A percentile compares a stretch with the other conserved stretches of the same genome.
Conservation (phyloP, 495 filamentous ascomycete species). For the Immersiella caudata region DNA sequence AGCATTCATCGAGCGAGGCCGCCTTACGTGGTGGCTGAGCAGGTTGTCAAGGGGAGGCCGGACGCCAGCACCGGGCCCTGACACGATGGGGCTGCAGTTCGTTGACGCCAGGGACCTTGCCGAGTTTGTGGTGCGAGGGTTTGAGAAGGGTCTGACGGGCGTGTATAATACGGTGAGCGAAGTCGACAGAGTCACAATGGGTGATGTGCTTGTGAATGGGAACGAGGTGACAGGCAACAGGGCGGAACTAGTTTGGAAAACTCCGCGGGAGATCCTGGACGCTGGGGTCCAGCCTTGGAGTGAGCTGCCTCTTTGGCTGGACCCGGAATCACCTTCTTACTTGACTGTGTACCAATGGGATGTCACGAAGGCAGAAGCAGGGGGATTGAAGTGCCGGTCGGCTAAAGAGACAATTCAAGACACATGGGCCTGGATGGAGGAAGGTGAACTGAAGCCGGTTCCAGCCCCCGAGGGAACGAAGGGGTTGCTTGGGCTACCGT, state of each 20-base stretch:
- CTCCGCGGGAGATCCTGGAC: background rate
- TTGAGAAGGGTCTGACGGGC: background rate
- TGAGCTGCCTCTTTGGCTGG: constrained; percentile 1
- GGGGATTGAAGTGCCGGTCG: background rate
- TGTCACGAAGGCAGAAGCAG: background rate
- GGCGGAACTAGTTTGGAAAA: constrained; percentile 8
- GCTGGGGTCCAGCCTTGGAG: background rate
- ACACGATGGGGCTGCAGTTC: constrained; percentile 4
- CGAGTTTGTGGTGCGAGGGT: background rate
- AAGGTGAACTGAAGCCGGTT: constrained; percentile 7
- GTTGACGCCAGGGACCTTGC: constrained; percentile 11
- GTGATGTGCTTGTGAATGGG: background rate
- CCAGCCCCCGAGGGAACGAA: background rate
- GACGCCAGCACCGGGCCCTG: background rate
- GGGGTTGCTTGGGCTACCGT: background rate
- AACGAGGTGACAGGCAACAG: background rate
- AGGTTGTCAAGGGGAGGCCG: background rate
- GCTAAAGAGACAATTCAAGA: background rate
- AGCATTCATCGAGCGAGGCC: background rate
- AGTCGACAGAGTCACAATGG: background rate
- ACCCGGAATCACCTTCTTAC: background rate
- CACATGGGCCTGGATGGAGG: constrained; percentile 9
- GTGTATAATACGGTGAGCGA: background rate
- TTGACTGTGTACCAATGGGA: background rate
- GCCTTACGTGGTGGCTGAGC: constrained; percentile 8